Evolutionary conservation across 31 red algal genomes (phyloP).

Genomic region (Porphyra umbilicalis): DNA sequence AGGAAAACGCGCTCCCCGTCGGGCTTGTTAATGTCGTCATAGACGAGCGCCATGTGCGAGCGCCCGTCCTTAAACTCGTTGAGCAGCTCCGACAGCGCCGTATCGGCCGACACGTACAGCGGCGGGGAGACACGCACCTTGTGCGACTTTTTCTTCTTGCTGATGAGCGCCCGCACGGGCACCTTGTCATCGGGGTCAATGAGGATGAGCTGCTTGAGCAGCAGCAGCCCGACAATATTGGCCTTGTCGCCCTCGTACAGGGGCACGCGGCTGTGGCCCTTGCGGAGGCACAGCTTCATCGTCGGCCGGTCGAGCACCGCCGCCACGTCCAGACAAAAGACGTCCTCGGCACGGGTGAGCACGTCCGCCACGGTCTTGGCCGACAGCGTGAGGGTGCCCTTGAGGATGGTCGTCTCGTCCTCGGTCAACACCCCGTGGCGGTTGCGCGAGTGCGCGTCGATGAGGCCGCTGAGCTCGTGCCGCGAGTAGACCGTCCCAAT

Average conservation of each 20-base stretch:
- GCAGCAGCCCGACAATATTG: slow-evolving; percentile 81
- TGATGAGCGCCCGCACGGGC: slow-evolving; percentile 71
- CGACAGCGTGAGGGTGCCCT: slow-evolving; percentile 68
- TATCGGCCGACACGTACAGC: slow-evolving; percentile 35
- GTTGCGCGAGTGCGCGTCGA: slow-evolving; percentile 42
- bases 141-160: slow-evolving; percentile 69
- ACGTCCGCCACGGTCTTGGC: slow-evolving; percentile 61
- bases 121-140: slow-evolving; percentile 81
- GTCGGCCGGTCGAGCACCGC: slow-evolving; percentile 65
- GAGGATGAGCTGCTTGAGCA: slow-evolving; percentile 90
- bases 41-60: slow-evolving; percentile 91
- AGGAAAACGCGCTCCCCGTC: slow-evolving; percentile 48
- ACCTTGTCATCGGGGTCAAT: slow-evolving; percentile 76
- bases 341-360: slow-evolving; percentile 69
- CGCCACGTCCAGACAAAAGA: slow-evolving; percentile 71
- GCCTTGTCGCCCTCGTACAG: slow-evolving; percentile 57
- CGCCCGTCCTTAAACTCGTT: slow-evolving; percentile 94
- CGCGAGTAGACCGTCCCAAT: slow-evolving; percentile 75
- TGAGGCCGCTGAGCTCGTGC: slow-evolving; percentile 68
- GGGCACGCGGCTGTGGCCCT: slow-evolving; percentile 75
- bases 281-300: slow-evolving; percentile 45
- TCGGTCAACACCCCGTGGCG: slow-evolving; percentile 56
- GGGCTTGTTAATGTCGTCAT: slow-evolving; percentile 50
- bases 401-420: slow-evolving; percentile 77
- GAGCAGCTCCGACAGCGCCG: slow-evolving; percentile 67